A percentile compares a stretch with the other conserved stretches of the same genome.
These are phyloP conservation scores for Colletotrichum sp. DNA, from an alignment of 2,329 filamentous ascomycete species.

Conservation along the genomic window DNA sequence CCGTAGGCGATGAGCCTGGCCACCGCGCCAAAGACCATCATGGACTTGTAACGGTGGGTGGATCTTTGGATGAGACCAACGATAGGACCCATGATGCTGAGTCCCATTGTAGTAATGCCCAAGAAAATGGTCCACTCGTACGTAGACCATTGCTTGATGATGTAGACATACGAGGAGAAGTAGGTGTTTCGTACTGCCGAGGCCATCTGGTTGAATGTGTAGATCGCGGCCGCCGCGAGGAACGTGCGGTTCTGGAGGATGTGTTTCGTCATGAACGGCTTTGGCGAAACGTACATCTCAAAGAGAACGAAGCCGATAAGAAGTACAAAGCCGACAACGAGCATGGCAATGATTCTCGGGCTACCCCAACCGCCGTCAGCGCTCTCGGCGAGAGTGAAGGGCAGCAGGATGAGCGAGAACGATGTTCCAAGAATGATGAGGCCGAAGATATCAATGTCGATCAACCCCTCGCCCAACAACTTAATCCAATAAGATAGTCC, in stretches of 20 bases:
- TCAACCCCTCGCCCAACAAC: constrained; percentile 42
- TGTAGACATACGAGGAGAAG: constrained; percentile 41
- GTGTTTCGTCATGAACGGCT: constrained; percentile 35
- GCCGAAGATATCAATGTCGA: constrained; percentile 64
- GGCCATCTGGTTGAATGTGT: constrained; percentile 38
- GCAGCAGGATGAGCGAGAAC: constrained; percentile 65
- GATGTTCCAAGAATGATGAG: constrained; percentile 62
- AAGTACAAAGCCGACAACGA: constrained; percentile 28
- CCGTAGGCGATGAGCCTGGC: constrained; percentile 41
- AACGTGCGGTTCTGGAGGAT: constrained; percentile 36
- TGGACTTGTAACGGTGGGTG: constrained; percentile 45
- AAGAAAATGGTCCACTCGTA: constrained; percentile 47
- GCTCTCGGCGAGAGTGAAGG: constrained; percentile 58
- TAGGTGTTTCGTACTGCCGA: constrained; percentile 40
- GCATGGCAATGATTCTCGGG: constrained; percentile 31
- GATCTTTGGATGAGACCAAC: constrained; percentile 37
- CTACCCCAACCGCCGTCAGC: constrained; percentile 38
- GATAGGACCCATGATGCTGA: constrained; percentile 40
- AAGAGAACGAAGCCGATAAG: constrained; percentile 38
- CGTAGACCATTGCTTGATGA: constrained; percentile 45
- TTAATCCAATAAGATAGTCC: constrained; percentile 25
- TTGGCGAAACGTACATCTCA: constrained; percentile 35
- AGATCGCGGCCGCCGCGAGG: constrained; percentile 31
- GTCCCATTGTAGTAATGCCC: constrained; percentile 41
- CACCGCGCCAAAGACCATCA: constrained; percentile 42